Percentiles rank a stretch among this genome's conserved stretches.
These are phyloP conservation scores for Escovopsis sp. DNA, from an alignment of 2,329 filamentous ascomycete species.

Conservation along the genomic window DNA sequence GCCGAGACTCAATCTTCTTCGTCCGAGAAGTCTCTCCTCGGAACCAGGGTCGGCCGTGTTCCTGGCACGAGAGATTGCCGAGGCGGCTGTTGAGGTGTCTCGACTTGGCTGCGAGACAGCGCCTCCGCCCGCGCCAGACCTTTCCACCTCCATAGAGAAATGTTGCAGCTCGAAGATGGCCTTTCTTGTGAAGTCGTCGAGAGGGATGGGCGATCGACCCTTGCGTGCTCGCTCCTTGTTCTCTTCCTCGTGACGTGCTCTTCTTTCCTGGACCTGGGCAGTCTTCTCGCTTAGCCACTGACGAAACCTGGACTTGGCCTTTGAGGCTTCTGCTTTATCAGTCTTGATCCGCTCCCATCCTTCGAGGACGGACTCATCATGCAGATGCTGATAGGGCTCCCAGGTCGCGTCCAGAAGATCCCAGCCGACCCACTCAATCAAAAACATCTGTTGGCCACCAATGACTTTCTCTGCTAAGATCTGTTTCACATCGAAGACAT, in stretches of 20 bases:
- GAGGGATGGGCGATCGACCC: no score
- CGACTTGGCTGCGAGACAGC: no score
- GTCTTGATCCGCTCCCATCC: constrained; percentile 29
- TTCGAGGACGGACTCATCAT: constrained; percentile 19
- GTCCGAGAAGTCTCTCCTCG: no score
- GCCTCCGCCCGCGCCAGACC: no score
- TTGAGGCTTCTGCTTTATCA: constrained; percentile 17
- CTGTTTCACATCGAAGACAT: constrained; percentile 35
- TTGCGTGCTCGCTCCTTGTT: no score
- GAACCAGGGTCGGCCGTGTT: no score
- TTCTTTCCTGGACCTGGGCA: constrained; percentile 17
- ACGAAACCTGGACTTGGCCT: constrained; percentile 23
- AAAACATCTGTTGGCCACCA: constrained; percentile 14
- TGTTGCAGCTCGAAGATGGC: no score
- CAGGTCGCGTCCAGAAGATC: constrained; percentile 26
- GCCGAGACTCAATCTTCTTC: no score
- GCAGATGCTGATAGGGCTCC: constrained; percentile 34
- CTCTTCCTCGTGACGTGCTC: constrained; percentile 12
- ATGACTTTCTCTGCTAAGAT: constrained; percentile 33
- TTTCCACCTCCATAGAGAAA: no score
- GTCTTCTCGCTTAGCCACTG: constrained; percentile 21
- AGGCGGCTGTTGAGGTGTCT: no score
- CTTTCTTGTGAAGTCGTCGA: no score
- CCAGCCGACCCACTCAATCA: constrained; percentile 25
- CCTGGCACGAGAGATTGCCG: no score